Evolutionary conservation across 495 filamentous ascomycete species (phyloP).

Genomic region (Lasiosphaeria miniovina): DNA sequence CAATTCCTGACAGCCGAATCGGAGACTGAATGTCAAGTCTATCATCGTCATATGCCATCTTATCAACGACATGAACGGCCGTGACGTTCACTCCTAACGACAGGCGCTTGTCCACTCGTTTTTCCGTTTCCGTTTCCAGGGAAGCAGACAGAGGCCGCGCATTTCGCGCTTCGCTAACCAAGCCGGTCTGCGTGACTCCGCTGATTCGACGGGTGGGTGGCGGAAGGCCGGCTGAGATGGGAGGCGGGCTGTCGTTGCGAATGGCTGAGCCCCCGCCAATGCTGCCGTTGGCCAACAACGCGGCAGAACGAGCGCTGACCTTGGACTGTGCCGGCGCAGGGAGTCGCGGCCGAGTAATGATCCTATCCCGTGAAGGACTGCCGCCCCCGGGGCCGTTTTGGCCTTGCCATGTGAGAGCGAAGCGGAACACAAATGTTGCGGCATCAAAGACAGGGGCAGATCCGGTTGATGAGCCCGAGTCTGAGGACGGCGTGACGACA

Average conservation of each 20-base stretch:
- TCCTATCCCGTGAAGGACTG: constrained; percentile 33
- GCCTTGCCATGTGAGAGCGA: constrained; percentile 36
- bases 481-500: constrained; percentile 30
- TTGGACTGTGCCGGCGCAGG: constrained; percentile 66
- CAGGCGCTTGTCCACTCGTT: constrained; percentile 11
- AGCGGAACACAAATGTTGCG: constrained; percentile 44
- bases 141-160: constrained; percentile 28
- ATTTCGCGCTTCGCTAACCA: constrained; percentile 46
- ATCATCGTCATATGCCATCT: constrained; percentile 11
- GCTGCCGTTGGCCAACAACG: constrained; percentile 3
- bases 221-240: constrained; percentile 36
- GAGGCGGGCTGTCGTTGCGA: constrained; percentile 37
- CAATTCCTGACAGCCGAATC: constrained; percentile 7
- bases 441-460: constrained; percentile 45
- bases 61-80: constrained; percentile 9
- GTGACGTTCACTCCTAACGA: constrained; percentile 24
- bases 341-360: constrained; percentile 69
- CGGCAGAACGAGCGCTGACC: constrained; percentile 39
- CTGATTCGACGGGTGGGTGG: constrained; percentile 44
- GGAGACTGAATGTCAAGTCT: constrained; percentile 10
- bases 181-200: constrained; percentile 40
- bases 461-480: constrained; percentile 39
- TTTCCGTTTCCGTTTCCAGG: constrained; percentile 3
- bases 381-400: constrained; percentile 24
- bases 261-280: constrained; percentile 4